A percentile compares a stretch with the other conserved stretches of the same genome.
These are phyloP conservation scores for Aspergillus niger DNA, from an alignment of 2,329 filamentous ascomycete genomes.

Conservation along the genomic window DNA sequence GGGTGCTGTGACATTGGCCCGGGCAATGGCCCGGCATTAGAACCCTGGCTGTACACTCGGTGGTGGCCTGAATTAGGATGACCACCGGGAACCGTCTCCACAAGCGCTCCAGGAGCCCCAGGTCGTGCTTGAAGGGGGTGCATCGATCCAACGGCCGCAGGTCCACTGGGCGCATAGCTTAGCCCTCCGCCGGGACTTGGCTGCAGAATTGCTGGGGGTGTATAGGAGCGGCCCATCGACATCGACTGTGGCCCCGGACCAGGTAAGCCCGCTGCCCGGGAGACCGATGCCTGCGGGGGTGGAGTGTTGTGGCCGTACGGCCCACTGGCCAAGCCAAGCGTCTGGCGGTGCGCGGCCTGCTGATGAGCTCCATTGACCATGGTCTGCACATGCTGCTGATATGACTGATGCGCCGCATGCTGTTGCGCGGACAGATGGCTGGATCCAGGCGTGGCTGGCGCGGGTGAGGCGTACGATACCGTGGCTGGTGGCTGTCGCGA, in stretches of 20 bases:
- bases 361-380: constrained; percentile 42
- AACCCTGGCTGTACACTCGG: constrained; percentile 43
- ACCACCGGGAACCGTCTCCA: constrained; percentile 26
- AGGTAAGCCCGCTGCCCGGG: constrained; percentile 27
- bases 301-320: constrained; percentile 39
- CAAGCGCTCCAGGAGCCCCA: constrained; percentile 26
- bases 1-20: constrained; percentile 31
- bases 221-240: constrained; percentile 40
- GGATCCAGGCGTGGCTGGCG: constrained; percentile 26
- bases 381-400: constrained; percentile 43
- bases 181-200: constrained; percentile 32
- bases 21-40: constrained; percentile 30
- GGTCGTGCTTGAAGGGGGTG: constrained; percentile 34
- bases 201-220: constrained; percentile 40
- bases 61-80: constrained; percentile 31
- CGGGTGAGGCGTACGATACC: constrained; percentile 30
- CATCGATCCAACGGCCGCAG: constrained; percentile 26
- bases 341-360: constrained; percentile 35
- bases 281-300: constrained; percentile 32
- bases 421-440: constrained; percentile 25
- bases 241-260: constrained; percentile 30
- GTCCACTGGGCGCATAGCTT: constrained; percentile 31
- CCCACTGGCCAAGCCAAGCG: constrained; percentile 32
- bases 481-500: constrained; percentile 31
- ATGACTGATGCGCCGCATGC: constrained; percentile 30